These are phyloP conservation scores for Solidago caesia DNA, from an alignment of 129 eudicot genomes.

Conservation along the genomic window DNA sequence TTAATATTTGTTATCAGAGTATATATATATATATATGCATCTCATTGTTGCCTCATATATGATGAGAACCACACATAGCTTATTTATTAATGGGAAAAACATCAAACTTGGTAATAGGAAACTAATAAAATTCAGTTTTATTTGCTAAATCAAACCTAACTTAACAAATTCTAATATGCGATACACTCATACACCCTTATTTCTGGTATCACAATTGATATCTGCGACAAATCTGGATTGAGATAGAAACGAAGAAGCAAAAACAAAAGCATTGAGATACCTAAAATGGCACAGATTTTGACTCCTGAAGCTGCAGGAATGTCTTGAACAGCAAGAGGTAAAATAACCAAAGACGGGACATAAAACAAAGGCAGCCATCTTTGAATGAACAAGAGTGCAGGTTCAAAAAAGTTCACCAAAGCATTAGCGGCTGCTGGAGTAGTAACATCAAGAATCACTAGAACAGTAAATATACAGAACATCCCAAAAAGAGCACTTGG, in stretches of 20 bases:
- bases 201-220: neutral
- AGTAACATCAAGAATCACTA: conserved; percentile 67
- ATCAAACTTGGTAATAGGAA: neutral
- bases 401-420: conserved; percentile 80
- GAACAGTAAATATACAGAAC: conserved; percentile 86
- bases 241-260: conserved; percentile 1
- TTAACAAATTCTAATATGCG: neutral
- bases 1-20: neutral
- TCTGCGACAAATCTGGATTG: conserved; percentile 8
- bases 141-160: conserved; percentile 5
- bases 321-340: conserved; percentile 92
- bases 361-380: conserved; percentile 98
- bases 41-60: neutral
- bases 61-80: neutral
- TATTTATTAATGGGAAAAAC: neutral
- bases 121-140: neutral
- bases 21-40: neutral
- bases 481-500: conserved; percentile 99
- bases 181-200: neutral
- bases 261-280: conserved; percentile 33
- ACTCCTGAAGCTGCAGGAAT: conserved; percentile 93
- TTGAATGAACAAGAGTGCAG: conserved; percentile 90
- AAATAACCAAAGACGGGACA: conserved; percentile 91
- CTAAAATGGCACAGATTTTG: conserved; percentile 72
- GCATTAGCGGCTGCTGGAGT: conserved; percentile 78